phyloP scores from a whole-genome alignment of 164 flowering plant species.

The Houttuynia cordata region DNA sequence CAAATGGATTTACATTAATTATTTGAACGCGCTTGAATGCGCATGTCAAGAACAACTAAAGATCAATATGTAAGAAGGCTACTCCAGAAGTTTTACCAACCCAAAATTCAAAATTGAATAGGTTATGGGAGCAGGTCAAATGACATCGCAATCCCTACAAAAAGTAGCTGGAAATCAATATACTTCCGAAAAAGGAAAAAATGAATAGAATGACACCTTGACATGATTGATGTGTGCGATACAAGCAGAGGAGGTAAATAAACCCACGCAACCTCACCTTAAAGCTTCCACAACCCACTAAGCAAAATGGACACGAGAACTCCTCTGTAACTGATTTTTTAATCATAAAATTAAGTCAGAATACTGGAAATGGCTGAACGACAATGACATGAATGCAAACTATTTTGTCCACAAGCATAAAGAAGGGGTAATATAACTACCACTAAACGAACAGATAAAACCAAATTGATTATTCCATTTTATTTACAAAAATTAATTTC shows the following conservation, averaged over 20 bases:
- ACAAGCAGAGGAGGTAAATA: background rate
- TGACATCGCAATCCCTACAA: constrained; percentile 79
- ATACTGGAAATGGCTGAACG: background rate
- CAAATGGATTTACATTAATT: constrained; percentile 3
- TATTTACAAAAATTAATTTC: too few species aligned
- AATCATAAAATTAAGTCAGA: background rate
- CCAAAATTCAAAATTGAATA: constrained; percentile 95
- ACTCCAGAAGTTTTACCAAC: constrained; percentile 41
- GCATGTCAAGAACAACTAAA: background rate
- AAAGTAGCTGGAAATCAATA: background rate
- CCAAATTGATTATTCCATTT: too few species aligned
- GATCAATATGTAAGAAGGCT: constrained; percentile 5
- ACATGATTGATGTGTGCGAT: background rate
- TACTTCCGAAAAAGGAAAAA: background rate
- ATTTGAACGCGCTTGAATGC: background rate
- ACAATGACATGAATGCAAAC: background rate
- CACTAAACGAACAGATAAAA: too few species aligned
- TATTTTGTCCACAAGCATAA: background rate
- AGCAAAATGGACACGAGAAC: constrained; percentile 92
- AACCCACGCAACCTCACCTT: constrained; percentile 35
- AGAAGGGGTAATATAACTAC: too few species aligned
- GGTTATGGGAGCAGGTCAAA: constrained; percentile 66
- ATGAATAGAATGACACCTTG: background rate
- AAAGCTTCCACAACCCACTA: constrained; percentile 69
- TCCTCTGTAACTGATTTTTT: constrained; percentile 72